phyloP scores from a whole-genome alignment of 768 basidiomycete genomes.

The Tricholoma hemisulphureum region DNA sequence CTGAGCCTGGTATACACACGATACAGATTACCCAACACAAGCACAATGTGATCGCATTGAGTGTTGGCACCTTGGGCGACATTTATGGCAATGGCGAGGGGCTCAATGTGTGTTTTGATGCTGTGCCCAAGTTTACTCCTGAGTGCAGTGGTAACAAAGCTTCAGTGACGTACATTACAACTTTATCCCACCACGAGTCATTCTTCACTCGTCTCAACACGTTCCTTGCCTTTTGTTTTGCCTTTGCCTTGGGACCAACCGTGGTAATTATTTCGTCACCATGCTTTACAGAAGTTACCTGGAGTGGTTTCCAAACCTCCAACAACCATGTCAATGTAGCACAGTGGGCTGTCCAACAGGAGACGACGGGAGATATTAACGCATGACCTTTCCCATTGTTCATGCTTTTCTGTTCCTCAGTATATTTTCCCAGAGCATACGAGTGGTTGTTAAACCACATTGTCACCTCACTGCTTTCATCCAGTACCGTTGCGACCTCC shows the following conservation, averaged over 20 bases:
- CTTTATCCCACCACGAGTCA: slow-evolving; percentile 4
- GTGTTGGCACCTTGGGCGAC: slow-evolving; percentile 19
- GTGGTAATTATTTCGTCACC: slow-evolving; percentile 3
- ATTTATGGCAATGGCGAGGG: slow-evolving; percentile 28
- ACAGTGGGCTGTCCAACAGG: slow-evolving; percentile 20
- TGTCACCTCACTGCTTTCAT: too few species aligned
- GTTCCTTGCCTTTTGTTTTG: slow-evolving; percentile 2
- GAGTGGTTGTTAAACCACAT: too few species aligned
- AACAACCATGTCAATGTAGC: slow-evolving; percentile 10
- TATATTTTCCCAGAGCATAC: too few species aligned
- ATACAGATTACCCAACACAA: slow-evolving; percentile 23
- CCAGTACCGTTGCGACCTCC: too few species aligned
- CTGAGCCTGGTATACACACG: slow-evolving; percentile 7
- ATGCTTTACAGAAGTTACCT: not conserved
- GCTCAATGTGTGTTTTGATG: slow-evolving; percentile 22
- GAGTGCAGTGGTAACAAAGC: not conserved
- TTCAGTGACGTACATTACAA: slow-evolving; percentile 1
- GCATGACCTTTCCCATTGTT: too few species aligned
- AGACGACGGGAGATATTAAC: slow-evolving; percentile 15
- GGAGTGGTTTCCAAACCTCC: slow-evolving; percentile 7
- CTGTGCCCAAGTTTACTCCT: slow-evolving; percentile 6
- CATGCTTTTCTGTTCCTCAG: too few species aligned
- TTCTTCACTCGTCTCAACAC: slow-evolving; percentile 5
- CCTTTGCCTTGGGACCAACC: slow-evolving; percentile 5
- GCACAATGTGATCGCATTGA: slow-evolving; percentile 22